Conservation (phyloP, 805 yeast species). For the Wickerhamomyces sydowiorum region DNA sequence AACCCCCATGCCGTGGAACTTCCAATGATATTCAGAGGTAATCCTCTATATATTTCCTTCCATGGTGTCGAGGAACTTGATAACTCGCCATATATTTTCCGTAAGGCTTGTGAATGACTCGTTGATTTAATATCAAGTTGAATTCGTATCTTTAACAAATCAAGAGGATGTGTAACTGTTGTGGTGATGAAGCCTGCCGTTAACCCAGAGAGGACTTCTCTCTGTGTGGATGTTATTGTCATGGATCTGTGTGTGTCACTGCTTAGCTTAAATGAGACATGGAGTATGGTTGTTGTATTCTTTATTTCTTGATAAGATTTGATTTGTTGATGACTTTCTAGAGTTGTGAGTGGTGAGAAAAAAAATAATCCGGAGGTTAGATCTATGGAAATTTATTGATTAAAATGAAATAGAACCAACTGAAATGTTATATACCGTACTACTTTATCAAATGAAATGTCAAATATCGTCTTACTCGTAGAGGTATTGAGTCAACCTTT, state of each 20-base stretch:
- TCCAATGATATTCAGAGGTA: slow-evolving; percentile 63
- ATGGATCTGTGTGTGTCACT: no score
- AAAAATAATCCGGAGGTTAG: not conserved
- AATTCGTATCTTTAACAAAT: slow-evolving; percentile 74
- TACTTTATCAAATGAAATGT: no score
- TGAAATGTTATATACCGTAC: no score
- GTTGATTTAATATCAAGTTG: slow-evolving; percentile 49
- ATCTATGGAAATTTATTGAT: no score
- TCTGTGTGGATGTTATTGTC: slow-evolving; percentile 10
- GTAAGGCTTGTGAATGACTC: slow-evolving; percentile 25
- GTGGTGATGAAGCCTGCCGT: slow-evolving; percentile 82
- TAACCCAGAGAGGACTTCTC: slow-evolving; percentile 66
- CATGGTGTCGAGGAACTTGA: not conserved
- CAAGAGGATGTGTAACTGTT: slow-evolving; percentile 81
- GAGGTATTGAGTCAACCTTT: no score
- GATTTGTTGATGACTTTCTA: not conserved
- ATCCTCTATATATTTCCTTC: slow-evolving; percentile 16
- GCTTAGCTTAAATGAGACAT: no score
- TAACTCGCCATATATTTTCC: slow-evolving; percentile 16
- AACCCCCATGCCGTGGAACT: slow-evolving; percentile 86
- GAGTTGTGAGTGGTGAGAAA: not conserved
- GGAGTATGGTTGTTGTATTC: not conserved
- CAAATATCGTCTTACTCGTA: no score
- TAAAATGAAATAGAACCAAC: no score
- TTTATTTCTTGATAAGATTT: no score